Conservation (phyloP, 768 basidiomycete genomes). For the Boletellus sp. region DNA sequence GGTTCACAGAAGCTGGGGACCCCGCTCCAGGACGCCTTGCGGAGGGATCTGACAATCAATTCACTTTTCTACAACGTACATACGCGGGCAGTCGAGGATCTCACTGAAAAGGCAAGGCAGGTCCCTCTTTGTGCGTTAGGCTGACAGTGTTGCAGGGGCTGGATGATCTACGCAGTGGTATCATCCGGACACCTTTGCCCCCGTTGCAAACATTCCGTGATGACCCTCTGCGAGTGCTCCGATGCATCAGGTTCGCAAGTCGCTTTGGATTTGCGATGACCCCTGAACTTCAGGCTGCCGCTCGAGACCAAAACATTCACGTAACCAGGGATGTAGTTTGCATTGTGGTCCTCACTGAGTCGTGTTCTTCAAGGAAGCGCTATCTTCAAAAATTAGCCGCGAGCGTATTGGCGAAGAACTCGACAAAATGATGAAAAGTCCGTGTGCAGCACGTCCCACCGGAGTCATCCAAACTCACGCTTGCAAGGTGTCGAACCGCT, state of each 20-base stretch:
- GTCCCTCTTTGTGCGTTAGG: background rate
- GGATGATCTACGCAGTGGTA: conserved; percentile 71
- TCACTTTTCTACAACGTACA: conserved; percentile 95
- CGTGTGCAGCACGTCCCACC: background rate
- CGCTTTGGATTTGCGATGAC: conserved; percentile 83
- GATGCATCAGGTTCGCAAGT: conserved; percentile 89
- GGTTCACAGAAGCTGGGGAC: conserved; percentile 77
- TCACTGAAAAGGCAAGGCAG: conserved; percentile 62
- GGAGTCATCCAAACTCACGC: conserved; percentile 2
- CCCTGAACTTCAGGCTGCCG: conserved; percentile 59
- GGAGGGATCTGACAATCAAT: conserved; percentile 95
- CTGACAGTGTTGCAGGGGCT: conserved; percentile 55
- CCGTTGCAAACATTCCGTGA: conserved; percentile 88
- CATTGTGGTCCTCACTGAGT: background rate
- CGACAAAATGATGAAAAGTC: conserved; percentile 93
- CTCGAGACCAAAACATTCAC: conserved; percentile 59
- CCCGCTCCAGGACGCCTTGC: conserved; percentile 82
- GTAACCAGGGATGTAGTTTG: conserved; percentile 30
- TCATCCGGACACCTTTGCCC: conserved; percentile 85
- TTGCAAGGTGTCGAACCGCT: conserved; percentile 68
- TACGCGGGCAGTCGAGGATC: conserved; percentile 79
- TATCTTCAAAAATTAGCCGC: conserved; percentile 78
- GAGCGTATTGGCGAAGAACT: conserved; percentile 92
- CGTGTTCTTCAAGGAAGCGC: conserved; percentile 44
- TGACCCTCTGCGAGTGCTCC: conserved; percentile 89